Evolutionary conservation across 108 stramenopile genomes (phyloP).

Genomic region (Nannochloropsis gaditana): DNA sequence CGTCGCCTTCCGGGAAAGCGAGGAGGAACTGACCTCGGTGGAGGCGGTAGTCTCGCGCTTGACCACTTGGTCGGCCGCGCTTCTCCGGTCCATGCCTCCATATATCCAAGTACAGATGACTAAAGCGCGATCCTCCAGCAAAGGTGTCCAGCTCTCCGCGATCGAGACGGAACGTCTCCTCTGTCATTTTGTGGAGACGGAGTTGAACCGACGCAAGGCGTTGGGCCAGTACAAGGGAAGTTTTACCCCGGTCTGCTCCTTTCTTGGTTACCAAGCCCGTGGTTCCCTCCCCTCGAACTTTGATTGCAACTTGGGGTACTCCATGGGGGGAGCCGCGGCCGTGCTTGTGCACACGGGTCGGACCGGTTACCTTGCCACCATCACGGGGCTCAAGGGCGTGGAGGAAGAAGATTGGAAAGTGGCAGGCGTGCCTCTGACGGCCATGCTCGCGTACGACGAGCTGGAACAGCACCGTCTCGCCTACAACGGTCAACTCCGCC

Average conservation of each 20-base stretch:
- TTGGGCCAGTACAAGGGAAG: constrained; percentile 45
- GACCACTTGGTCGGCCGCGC: constrained; percentile 44
- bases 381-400: constrained; percentile 41
- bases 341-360: constrained; percentile 38
- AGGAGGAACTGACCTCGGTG: constrained; percentile 24
- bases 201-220: constrained; percentile 38
- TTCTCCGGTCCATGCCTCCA: constrained; percentile 41
- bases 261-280: constrained; percentile 22
- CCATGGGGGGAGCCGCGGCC: constrained; percentile 48
- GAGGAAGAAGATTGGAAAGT: constrained; percentile 38
- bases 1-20: constrained; percentile 38
- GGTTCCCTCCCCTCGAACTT: constrained; percentile 45
- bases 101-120: constrained; percentile 50
- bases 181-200: constrained; percentile 51
- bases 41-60: constrained; percentile 35
- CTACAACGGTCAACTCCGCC: constrained; percentile 43
- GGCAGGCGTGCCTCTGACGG: constrained; percentile 43
- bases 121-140: not conserved
- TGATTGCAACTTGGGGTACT: constrained; percentile 49
- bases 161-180: constrained; percentile 54
- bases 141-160: constrained; percentile 49
- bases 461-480: constrained; percentile 31
- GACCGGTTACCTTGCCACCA: constrained; percentile 49
- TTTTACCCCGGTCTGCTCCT: constrained; percentile 47
- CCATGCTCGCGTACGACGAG: constrained; percentile 45